Base-by-base conservation (phyloP, 768 basidiomycete species). In the Trametes villosa region DNA sequence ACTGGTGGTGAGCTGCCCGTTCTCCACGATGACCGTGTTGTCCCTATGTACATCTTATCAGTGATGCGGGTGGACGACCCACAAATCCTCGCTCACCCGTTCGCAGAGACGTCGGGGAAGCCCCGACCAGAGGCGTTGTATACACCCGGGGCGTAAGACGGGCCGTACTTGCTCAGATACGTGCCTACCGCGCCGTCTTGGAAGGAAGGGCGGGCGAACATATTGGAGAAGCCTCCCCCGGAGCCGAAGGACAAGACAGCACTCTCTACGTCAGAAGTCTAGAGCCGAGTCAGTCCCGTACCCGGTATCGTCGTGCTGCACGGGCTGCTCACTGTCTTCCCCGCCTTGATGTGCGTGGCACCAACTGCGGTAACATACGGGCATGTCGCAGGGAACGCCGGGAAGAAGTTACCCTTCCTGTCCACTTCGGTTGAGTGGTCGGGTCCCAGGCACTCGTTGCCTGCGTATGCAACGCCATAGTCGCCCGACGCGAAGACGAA, bases 401-500 rank as follows among this genome's bases (percentile, higher is more conserved):
- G 68, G 51, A 63, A 63, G 59, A 73, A 72, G 29, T 55, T 50
- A 1, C 44, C 44, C 11, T 11, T 13, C 22, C 44, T 22, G 5
- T 45, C 44, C 22, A 45, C 44, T 13, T 20, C n/a, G n/a, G n/a
- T 22, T 6, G 44, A 24, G 24, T 22, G 22, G 9, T 45, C 15
- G 8, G 44, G 11, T 9, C 9, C 44, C 15, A 45, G 22, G 13
- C 44, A 45, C 9, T 7, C 13, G 9, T 22, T 22, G 9, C 9
- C n/a, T n/a, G n/a, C 20, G 2, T 78, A 77, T 3, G 77, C 76
- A 22, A 80, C 78, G 52, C 80, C 79, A 27, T 65, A 63, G 47
- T 81, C 79, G 20, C 80, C 80, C 12, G 79, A 77, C 36, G 72
- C 70, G 61, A 77, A 82, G 22, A 81, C 65, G 27, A 81, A 50